Conservation (phyloP, 2,329 filamentous ascomycete species). For the Talaromyces sp. region DNA sequence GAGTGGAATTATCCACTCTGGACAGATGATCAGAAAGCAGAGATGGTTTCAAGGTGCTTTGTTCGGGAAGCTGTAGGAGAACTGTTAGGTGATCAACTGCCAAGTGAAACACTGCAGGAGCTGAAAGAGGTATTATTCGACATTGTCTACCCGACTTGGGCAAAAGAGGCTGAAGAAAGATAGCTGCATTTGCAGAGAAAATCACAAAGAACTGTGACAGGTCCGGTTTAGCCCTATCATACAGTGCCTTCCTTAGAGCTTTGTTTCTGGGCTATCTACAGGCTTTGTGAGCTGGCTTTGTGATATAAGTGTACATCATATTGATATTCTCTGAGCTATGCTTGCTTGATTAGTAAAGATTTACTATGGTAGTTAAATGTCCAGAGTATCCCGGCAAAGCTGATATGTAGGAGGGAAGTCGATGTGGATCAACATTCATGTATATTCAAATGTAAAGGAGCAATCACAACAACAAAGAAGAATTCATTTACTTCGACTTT, state of each 20-base stretch:
- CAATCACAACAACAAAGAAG: background rate
- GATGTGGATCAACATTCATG: no score
- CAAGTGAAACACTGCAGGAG: background rate
- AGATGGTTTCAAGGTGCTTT: background rate
- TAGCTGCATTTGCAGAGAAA: background rate
- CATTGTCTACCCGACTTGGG: constrained; percentile 1
- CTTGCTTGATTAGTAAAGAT: no score
- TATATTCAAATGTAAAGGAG: background rate
- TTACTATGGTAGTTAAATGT: no score
- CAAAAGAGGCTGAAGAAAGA: background rate
- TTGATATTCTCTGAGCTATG: no score
- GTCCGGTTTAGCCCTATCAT: no score
- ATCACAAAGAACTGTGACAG: no score
- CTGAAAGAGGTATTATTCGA: constrained; percentile 1
- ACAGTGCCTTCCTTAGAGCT: no score
- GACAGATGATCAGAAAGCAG: background rate
- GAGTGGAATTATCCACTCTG: background rate
- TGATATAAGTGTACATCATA: no score
- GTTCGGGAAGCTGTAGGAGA: background rate
- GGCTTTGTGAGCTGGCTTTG: no score
- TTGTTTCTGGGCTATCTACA: no score
- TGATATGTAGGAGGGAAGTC: no score
- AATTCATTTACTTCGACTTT: background rate
- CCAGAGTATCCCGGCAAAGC: no score
- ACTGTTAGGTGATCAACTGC: background rate